Evolutionary conservation across 2,329 filamentous ascomycete genomes (phyloP).

Genomic region (Trichophyton mentagrophytes): DNA sequence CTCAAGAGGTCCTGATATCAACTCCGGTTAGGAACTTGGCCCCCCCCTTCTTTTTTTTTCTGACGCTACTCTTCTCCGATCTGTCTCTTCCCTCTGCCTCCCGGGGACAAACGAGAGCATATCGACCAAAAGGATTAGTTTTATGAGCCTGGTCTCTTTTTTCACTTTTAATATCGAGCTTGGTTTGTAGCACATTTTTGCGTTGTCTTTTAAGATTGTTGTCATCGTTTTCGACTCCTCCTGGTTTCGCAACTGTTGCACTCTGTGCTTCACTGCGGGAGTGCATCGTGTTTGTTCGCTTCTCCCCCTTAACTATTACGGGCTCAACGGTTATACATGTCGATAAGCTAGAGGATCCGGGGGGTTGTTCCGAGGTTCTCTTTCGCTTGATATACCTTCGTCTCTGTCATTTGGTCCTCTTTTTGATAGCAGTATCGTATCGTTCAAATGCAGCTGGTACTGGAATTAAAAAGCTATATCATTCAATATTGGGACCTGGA

Average conservation of each 20-base stretch:
- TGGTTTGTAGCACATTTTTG: slow-evolving; percentile 1
- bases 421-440: neutral
- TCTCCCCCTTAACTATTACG: neutral
- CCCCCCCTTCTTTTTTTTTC: neutral
- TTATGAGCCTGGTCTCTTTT: neutral
- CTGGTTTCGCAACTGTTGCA: neutral
- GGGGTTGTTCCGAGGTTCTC: too few species aligned
- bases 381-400: neutral
- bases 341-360: neutral
- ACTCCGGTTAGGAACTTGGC: neutral
- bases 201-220: neutral
- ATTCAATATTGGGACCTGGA: neutral
- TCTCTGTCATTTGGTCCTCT: neutral
- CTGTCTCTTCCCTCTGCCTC: neutral
- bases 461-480: neutral
- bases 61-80: neutral
- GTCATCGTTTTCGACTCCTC: neutral
- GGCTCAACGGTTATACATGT: neutral
- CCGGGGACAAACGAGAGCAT: neutral
- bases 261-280: neutral
- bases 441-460: neutral
- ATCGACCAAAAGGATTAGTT: neutral
- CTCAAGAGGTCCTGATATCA: neutral
- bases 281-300: neutral
- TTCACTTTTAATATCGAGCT: neutral